Evolutionary conservation across 2,329 filamentous ascomycete species (phyloP).

Genomic region (Talaromyces islandicus): DNA sequence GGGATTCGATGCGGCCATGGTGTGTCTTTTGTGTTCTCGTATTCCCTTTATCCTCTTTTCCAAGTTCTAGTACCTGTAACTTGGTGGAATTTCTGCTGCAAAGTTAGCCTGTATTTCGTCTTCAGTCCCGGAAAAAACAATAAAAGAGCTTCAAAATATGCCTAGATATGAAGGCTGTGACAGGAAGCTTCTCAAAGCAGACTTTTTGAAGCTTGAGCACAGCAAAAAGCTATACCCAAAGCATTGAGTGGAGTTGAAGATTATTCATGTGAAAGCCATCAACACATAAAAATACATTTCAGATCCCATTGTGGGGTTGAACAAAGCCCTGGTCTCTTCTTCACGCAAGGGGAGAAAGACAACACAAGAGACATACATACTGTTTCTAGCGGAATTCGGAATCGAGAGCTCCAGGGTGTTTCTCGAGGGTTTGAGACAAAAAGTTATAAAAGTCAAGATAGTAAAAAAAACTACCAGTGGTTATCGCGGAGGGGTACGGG

Average conservation of each 20-base stretch:
- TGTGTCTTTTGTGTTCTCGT: neutral
- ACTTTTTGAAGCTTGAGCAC: too few species aligned
- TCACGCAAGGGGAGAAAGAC: neutral
- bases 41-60: neutral
- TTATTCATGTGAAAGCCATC: neutral
- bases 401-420: neutral
- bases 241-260: neutral
- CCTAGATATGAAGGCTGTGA: neutral
- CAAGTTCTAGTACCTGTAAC: neutral
- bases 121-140: neutral
- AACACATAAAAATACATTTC: neutral
- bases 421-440: neutral
- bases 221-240: neutral
- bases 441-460: neutral
- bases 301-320: neutral
- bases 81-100: neutral
- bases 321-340: neutral
- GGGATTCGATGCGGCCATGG: neutral
- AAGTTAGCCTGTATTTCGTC: neutral
- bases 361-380: neutral
- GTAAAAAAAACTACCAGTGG: neutral
- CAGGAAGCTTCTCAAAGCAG: neutral
- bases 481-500: conserved; percentile 11
- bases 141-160: neutral
- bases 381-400: neutral